Evolutionary conservation across 2,329 filamentous ascomycete genomes (phyloP), one percentile per base, ranked within the genome.

Genomic region (Aspergillus floridensis): DNA sequence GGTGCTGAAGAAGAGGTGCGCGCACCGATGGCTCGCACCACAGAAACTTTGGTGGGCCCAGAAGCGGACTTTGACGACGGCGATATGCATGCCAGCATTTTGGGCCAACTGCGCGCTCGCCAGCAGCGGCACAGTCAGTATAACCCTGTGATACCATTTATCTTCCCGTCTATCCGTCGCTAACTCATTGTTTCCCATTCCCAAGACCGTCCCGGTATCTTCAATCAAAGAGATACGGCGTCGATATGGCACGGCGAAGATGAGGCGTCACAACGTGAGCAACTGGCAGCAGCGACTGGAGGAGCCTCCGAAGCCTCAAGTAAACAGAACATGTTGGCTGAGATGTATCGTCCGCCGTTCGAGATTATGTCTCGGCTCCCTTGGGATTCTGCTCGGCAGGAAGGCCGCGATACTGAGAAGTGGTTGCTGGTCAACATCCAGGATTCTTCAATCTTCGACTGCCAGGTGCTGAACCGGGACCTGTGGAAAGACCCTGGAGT

Each of bases 371-470:
- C 86, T 22, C 85, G 86, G 35, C 76, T 91, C 32, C 80, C 86
- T n/a, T 96, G 91, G 88, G 91, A 96, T 65, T 84, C 88, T 59
- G 95, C 92, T 14, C 86, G 95, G 56, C 86, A 93, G 16, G 83
- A 92, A 67, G 95, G 93, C 61, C 96, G 95, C 73, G 90, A 92
- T 49, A 84, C 88, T 29, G 88, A 92, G 80, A 97, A 96, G 75
- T 99, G 95, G 95, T 85, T 99, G 51, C 77, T 99, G 66, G 92
- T 97, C 63, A 98, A 99, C 73, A 87, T 99, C 16, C 95, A 99
- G 76, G 93, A 99, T 72, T 86, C 91, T 65, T 90, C 90, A 38
- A 88, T 96, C 69, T 99, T 99, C 74, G 90, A 95, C 75, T 99
- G 95, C 75, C 95, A 99, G 74, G 85, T 91, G 2, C 81, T 99